A percentile compares a stretch with the other conserved stretches of the same genome.
Evolutionary conservation across 2,329 filamentous ascomycete genomes (phyloP).

Genomic region (Calonectria henricotiae): DNA sequence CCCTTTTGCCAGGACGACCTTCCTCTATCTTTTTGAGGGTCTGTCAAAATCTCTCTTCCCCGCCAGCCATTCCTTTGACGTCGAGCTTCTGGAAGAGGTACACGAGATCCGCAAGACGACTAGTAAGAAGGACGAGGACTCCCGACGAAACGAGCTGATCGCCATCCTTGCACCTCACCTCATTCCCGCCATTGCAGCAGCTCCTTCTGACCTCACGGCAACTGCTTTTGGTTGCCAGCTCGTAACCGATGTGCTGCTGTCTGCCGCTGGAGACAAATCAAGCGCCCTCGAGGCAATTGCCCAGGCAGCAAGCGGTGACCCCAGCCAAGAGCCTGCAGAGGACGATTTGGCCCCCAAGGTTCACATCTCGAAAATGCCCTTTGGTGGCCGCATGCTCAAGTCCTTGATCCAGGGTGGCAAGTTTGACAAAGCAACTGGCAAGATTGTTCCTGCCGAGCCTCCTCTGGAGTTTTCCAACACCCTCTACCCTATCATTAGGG

Average conservation of each 20-base stretch:
- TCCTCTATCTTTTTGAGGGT: slow-evolving; percentile 87
- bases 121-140: slow-evolving; percentile 91
- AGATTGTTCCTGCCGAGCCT: slow-evolving; percentile 80
- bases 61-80: slow-evolving; percentile 74
- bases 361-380: slow-evolving; percentile 75
- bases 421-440: slow-evolving; percentile 83
- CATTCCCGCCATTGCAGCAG: slow-evolving; percentile 80
- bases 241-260: slow-evolving; percentile 86
- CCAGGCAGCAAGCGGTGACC: slow-evolving; percentile 74
- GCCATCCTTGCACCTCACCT: slow-evolving; percentile 82
- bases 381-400: slow-evolving; percentile 89
- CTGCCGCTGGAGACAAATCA: slow-evolving; percentile 82
- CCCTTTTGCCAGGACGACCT: slow-evolving; percentile 75
- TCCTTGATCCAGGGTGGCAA: slow-evolving; percentile 90
- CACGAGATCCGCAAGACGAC: slow-evolving; percentile 85
- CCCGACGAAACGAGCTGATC: slow-evolving; percentile 83
- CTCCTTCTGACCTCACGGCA: slow-evolving; percentile 78
- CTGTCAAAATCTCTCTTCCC: slow-evolving; percentile 75
- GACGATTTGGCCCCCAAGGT: slow-evolving; percentile 60
- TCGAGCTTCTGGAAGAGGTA: slow-evolving; percentile 83
- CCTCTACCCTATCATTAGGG: slow-evolving; percentile 87
- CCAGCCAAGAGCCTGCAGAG: slow-evolving; percentile 61
- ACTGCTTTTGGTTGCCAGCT: slow-evolving; percentile 91
- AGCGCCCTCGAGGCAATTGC: slow-evolving; percentile 81
- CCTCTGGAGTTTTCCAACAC: slow-evolving; percentile 85